Evolutionary conservation across 306 rosid genomes (phyloP).

Genomic region (Astragalus glycyphyllos): DNA sequence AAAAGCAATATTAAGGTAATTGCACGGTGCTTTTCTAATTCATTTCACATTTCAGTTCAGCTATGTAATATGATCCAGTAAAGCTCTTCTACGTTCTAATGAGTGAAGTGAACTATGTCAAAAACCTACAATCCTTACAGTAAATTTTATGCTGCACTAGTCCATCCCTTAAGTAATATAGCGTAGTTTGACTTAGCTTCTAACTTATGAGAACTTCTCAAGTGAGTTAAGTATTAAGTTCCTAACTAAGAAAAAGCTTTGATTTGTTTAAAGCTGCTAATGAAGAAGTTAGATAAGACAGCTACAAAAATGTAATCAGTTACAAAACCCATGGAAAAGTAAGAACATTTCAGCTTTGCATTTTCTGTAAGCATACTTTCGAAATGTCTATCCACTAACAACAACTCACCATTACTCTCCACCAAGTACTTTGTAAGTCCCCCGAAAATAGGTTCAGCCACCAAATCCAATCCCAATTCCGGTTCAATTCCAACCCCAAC

Average conservation of each 20-base stretch:
- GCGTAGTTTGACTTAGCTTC: not conserved
- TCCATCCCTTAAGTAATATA: not conserved
- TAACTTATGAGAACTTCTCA: not conserved
- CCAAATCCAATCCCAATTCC: slow-evolving; percentile 42
- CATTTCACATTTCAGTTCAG: not conserved
- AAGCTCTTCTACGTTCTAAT: not conserved
- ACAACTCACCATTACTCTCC: slow-evolving; percentile 61
- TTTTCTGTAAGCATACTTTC: too few relatives aligned
- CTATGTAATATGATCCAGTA: not conserved
- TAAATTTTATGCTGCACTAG: not conserved
- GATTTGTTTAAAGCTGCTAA: not conserved
- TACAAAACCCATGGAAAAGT: not conserved
- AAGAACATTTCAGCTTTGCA: not conserved
- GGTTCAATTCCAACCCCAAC: not conserved
- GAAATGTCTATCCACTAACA: slow-evolving; percentile 70
- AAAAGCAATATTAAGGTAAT: not conserved
- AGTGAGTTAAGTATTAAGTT: not conserved
- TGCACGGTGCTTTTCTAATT: not conserved
- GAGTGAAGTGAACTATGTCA: not conserved
- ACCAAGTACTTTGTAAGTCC: slow-evolving; percentile 86
- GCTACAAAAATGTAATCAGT: not conserved
- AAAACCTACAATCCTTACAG: not conserved
- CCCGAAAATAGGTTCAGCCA: slow-evolving; percentile 76
- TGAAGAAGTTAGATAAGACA: not conserved
- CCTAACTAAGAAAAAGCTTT: not conserved